phyloP scores from a whole-genome alignment of 129 eudicot genomes.

The Rutidosis leptorrhynchoides region DNA sequence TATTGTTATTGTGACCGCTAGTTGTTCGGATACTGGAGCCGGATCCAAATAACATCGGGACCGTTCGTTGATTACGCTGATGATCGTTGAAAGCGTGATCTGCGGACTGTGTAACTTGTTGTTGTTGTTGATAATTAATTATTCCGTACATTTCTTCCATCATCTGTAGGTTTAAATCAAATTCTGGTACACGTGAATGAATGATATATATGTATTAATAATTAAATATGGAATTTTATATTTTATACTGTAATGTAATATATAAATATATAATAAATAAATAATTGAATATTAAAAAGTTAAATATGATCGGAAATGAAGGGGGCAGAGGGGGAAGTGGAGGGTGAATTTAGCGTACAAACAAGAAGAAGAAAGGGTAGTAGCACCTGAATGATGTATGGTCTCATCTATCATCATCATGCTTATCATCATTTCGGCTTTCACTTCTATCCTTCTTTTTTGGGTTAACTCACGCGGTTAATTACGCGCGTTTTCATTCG shows the following conservation, averaged over 20 bases:
- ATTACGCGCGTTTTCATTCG: slow-evolving; percentile 24
- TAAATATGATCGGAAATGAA: slow-evolving; percentile 33
- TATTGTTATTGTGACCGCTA: slow-evolving; percentile 12
- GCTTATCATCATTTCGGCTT: slow-evolving; percentile 29
- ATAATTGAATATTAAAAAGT: neutral
- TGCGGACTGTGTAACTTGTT: slow-evolving; percentile 15
- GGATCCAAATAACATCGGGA: slow-evolving; percentile 31
- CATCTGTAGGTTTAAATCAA: neutral
- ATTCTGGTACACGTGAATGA: neutral
- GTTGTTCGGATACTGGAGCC: slow-evolving; percentile 25
- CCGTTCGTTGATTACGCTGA: slow-evolving; percentile 17
- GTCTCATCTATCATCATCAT: slow-evolving; percentile 34
- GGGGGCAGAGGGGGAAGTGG: slow-evolving; percentile 36
- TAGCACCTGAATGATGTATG: slow-evolving; percentile 41
- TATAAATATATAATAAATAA: neutral
- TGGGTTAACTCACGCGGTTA: slow-evolving; percentile 28
- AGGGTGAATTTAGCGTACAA: slow-evolving; percentile 47
- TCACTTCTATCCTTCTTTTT: slow-evolving; percentile 34
- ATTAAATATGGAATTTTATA: no score
- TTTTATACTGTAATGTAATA: no score
- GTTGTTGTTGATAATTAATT: slow-evolving; percentile 22
- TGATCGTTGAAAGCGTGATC: slow-evolving; percentile 3
- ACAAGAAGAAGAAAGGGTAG: slow-evolving; percentile 38
- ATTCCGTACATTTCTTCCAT: slow-evolving; percentile 51
- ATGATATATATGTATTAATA: no score